phyloP scores from a whole-genome alignment of 2,329 filamentous ascomycete species.

The Aphanoascus verrucosus region DNA sequence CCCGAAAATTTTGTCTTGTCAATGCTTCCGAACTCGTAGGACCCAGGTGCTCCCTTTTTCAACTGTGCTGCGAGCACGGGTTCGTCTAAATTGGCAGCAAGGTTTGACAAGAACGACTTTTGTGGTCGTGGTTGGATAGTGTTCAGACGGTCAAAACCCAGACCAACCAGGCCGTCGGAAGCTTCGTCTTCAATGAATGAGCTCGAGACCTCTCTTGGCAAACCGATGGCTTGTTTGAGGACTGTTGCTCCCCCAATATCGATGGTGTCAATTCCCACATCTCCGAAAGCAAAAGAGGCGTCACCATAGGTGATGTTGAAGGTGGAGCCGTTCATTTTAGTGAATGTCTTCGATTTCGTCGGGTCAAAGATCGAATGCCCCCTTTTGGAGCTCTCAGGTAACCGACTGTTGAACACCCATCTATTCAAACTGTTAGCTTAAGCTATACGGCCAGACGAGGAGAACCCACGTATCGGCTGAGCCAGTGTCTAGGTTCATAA shows the following conservation, averaged over 20 bases:
- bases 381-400: slow-evolving; percentile 36
- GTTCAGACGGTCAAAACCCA: slow-evolving; percentile 52
- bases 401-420: slow-evolving; percentile 59
- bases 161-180: slow-evolving; percentile 52
- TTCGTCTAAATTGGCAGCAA: slow-evolving; percentile 48
- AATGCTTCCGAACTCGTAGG: slow-evolving; percentile 65
- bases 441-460: not conserved
- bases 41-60: slow-evolving; percentile 48
- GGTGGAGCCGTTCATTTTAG: slow-evolving; percentile 39
- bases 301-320: slow-evolving; percentile 59
- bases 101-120: slow-evolving; percentile 65
- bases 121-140: slow-evolving; percentile 52
- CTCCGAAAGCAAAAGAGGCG: slow-evolving; percentile 50
- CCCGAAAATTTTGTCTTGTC: slow-evolving; percentile 54
- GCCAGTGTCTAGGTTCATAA: slow-evolving; percentile 65
- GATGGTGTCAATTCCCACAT: slow-evolving; percentile 57
- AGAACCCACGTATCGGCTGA: slow-evolving; percentile 55
- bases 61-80: slow-evolving; percentile 64
- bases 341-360: slow-evolving; percentile 42
- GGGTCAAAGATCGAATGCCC: slow-evolving; percentile 49
- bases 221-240: slow-evolving; percentile 53
- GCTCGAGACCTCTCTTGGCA: slow-evolving; percentile 49
- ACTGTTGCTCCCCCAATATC: slow-evolving; percentile 51
- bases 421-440: slow-evolving; percentile 26
- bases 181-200: slow-evolving; percentile 42